These are phyloP conservation scores for Sporisorium graminicola DNA, from an alignment of 1,284 basidiomycete species.

Conservation along the genomic window DNA sequence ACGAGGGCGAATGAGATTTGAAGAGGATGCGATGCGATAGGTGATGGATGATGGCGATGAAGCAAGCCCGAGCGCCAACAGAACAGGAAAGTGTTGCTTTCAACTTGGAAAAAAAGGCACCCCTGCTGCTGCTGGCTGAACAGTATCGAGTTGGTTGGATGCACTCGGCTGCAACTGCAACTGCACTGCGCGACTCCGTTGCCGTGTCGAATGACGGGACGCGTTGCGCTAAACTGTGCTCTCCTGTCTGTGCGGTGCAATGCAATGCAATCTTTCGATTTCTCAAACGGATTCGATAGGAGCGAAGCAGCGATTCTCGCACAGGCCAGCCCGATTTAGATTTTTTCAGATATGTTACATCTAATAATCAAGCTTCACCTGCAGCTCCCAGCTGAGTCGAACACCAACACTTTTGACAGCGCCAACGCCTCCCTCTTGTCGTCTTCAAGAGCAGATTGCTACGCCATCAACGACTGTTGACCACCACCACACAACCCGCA, in stretches of 20 bases:
- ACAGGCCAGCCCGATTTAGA: conserved; percentile 13
- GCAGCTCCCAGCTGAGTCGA: neutral
- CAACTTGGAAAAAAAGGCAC: neutral
- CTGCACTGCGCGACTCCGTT: conserved; percentile 7
- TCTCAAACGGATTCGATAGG: neutral
- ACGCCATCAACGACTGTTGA: conserved; percentile 4
- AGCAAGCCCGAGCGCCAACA: neutral
- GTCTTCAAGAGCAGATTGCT: neutral
- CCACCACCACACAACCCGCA: neutral
- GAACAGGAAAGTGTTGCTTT: conserved; percentile 21
- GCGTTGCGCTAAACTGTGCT: conserved; percentile 2
- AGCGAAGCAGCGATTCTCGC: conserved; percentile 1
- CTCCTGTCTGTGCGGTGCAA: conserved; percentile 11
- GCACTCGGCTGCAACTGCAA: neutral
- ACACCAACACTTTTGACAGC: conserved; percentile 5
- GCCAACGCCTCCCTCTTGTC: neutral
- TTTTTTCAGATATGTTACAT: neutral
- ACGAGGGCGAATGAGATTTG: too few species aligned
- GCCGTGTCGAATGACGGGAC: conserved; percentile 10
- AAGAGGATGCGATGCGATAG: neutral
- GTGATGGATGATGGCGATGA: neutral
- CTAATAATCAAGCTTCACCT: neutral
- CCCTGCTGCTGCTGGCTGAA: conserved; percentile 1
- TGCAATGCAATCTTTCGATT: neutral
- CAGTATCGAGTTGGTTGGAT: conserved; percentile 6